phyloP scores from a whole-genome alignment of 805 yeast genomes.

The Wickerhamomyces xylosicus region DNA sequence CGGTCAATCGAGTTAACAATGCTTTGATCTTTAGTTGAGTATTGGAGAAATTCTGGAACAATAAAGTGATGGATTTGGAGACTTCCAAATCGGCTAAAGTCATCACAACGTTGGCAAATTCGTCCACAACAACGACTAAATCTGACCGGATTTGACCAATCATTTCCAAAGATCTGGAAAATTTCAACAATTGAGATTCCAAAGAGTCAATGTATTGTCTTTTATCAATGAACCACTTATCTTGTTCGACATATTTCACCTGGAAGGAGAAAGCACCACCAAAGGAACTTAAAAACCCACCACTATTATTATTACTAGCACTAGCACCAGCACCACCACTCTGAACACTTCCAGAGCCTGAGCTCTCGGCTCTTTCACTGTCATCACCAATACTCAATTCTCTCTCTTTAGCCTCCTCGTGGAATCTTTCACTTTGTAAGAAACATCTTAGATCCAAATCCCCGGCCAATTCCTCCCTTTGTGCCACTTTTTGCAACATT shows the following conservation, averaged over 20 bases:
- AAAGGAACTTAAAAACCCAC: constrained; percentile 62
- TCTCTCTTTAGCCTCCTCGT: constrained; percentile 59
- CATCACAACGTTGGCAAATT: constrained; percentile 45
- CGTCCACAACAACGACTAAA: constrained; percentile 56
- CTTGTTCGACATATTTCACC: constrained; percentile 55
- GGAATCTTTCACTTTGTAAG: constrained; percentile 62
- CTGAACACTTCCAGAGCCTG: too few relatives aligned
- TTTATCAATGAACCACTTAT: constrained; percentile 64
- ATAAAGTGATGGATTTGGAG: constrained; percentile 50
- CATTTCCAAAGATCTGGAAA: constrained; percentile 62
- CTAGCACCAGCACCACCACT: neutral
- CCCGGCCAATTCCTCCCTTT: constrained; percentile 41
- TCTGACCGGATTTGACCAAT: constrained; percentile 72
- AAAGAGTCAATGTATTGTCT: constrained; percentile 58
- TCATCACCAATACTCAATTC: constrained; percentile 34
- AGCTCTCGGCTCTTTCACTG: too few relatives aligned
- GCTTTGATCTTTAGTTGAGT: constrained; percentile 65
- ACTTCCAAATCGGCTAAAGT: constrained; percentile 68
- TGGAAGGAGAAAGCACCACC: constrained; percentile 50
- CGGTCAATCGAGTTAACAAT: constrained; percentile 62
- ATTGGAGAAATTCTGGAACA: constrained; percentile 60
- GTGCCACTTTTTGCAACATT: constrained; percentile 70
- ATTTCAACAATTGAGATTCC: constrained; percentile 61
- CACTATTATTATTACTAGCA: constrained; percentile 14
- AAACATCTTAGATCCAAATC: constrained; percentile 77